Evolutionary conservation across 2,329 filamentous ascomycete genomes (phyloP), one percentile per base, ranked within the genome.

Genomic region (Cercospora sp.): DNA sequence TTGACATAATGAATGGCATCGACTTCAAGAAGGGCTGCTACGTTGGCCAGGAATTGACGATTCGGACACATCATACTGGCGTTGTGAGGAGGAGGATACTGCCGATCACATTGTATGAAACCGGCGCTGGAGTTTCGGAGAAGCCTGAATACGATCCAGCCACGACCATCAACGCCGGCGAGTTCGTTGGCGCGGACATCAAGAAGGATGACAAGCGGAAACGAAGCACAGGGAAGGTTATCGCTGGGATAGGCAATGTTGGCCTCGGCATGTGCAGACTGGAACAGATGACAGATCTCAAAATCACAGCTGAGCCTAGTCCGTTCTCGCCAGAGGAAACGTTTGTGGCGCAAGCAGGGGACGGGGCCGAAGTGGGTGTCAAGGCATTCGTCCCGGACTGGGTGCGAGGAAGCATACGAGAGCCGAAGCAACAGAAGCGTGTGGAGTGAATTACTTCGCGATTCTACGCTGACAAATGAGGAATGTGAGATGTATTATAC

Each of bases 11-110:
- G 85, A 86, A 87, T 59, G 95, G 89, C 28, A 90, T 99, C 72
- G 92, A 97, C 80, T 99, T 95, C 82, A 89, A 89, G 77, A 99
- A 99, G 82, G 95, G 95, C 7, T 99, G 95, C 81, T 99, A 99
- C 79, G 88, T 98, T 7, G 95, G 95, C 0, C 95, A 99, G 81
- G 95, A 99, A 80, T 86, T 99, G 71, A 98, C 95, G 1, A 97
- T 98, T 72, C 90, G 95, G 51, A 99, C 95, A 1, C 91, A 94
- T 78, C 95, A 99, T 80, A 94, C 91, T 12, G 95, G 95, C 23
- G 92, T 99, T 16, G 92, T 99, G 48, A 86, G 95, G 69, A 97
- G 97, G 84, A 87, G 95, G 60, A 88, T 98, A 60, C 79, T 99
- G 63, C 95, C 95, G 0, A 89, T 94, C 36, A 81, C 90, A 71